Evolutionary conservation across 2,329 filamentous ascomycete genomes (phyloP).

Genomic region (Penicillium frequentans): DNA sequence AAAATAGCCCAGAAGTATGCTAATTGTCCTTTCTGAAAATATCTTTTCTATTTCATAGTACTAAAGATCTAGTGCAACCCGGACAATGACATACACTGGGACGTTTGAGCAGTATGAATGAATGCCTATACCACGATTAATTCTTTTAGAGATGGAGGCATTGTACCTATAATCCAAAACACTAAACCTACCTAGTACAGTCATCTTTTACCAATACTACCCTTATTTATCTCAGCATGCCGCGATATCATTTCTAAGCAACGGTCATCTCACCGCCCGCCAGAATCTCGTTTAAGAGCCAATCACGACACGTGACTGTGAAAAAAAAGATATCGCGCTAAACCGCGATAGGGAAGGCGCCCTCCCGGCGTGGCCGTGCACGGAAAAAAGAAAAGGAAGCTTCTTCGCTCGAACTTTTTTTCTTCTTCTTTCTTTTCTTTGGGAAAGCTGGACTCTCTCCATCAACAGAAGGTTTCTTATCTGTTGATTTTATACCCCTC

Average conservation of each 20-base stretch:
- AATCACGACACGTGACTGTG: constrained; percentile 17
- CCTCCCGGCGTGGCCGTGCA: constrained; percentile 20
- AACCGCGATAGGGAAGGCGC: constrained; percentile 20
- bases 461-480: constrained; percentile 53
- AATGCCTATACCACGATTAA: too few relatives aligned
- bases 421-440: constrained; percentile 53
- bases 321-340: constrained; percentile 20
- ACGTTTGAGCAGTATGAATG: too few relatives aligned
- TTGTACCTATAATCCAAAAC: not conserved
- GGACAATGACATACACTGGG: too few relatives aligned
- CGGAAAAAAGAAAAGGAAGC: constrained; percentile 30
- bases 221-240: not conserved
- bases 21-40: too few relatives aligned
- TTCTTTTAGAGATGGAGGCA: too few relatives aligned
- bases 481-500: constrained; percentile 43
- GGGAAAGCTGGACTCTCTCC: constrained; percentile 61
- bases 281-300: constrained; percentile 30
- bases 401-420: constrained; percentile 36
- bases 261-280: not conserved
- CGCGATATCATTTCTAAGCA: not conserved
- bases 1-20: too few relatives aligned
- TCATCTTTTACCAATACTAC: not conserved
- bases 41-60: too few relatives aligned
- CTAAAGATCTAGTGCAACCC: too few relatives aligned
- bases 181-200: not conserved